Conservation (phyloP, 768 basidiomycete species). For the Gloeostereum incarnatum region DNA sequence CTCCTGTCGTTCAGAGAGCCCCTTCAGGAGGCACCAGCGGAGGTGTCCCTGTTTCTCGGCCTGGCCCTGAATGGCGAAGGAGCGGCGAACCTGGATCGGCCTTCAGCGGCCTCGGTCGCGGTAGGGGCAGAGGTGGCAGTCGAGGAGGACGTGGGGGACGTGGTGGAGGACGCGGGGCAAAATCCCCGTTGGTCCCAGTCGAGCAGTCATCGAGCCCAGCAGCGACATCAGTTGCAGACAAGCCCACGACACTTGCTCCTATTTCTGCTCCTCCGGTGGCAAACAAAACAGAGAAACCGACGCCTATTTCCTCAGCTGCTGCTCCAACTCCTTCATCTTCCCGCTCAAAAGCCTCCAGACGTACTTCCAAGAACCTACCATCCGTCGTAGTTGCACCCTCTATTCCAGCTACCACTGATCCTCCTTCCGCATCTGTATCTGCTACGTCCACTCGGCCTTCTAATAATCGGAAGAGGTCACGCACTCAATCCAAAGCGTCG, state of each 20-base stretch:
- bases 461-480: conserved; percentile 42
- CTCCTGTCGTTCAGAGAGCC: conserved; percentile 19
- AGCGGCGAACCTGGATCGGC: conserved; percentile 38
- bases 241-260: conserved; percentile 6
- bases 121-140: conserved; percentile 20
- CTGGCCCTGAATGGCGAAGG: conserved; percentile 35
- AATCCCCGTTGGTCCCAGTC: conserved; percentile 11
- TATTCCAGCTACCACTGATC: conserved; percentile 13
- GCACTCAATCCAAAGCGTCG: conserved; percentile 23
- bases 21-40: conserved; percentile 5
- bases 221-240: conserved; percentile 7
- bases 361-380: conserved; percentile 22
- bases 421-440: conserved; percentile 14
- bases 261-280: neutral
- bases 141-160: conserved; percentile 7
- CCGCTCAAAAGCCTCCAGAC: conserved; percentile 22
- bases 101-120: conserved; percentile 26
- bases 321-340: neutral
- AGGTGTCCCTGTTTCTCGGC: no score
- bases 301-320: conserved; percentile 4
- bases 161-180: conserved; percentile 21
- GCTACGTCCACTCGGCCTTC: conserved; percentile 27
- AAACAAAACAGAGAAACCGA: conserved; percentile 4
- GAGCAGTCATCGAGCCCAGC: conserved; percentile 7
- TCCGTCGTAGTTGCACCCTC: conserved; percentile 15